Conservation (phyloP, 345 rosid species). For the Eucalyptus curtisii region DNA sequence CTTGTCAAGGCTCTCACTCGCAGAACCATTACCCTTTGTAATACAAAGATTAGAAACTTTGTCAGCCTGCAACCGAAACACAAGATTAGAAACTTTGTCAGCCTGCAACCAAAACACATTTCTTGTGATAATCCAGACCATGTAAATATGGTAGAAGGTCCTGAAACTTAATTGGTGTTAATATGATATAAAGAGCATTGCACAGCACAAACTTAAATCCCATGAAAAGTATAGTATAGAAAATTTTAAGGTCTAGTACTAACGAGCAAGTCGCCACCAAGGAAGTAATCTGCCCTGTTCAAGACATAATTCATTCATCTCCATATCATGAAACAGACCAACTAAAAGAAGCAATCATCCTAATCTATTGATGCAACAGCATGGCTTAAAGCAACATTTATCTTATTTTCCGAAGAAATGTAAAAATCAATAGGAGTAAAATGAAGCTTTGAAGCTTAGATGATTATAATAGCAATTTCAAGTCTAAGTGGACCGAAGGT, state of each 20-base stretch:
- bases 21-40: neutral
- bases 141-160: neutral
- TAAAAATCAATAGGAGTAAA: neutral
- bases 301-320: neutral
- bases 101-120: conserved; percentile 2
- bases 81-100: neutral
- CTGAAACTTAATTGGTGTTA: neutral
- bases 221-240: neutral
- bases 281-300: neutral
- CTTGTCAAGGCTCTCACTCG: neutral
- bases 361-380: neutral
- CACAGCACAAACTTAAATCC: neutral
- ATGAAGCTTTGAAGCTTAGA: neutral
- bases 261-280: neutral
- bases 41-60: conserved; percentile 3
- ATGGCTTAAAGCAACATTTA: neutral
- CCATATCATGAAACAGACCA: neutral
- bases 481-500: neutral
- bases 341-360: neutral
- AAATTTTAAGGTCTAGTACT: neutral
- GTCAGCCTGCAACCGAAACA: conserved; percentile 8
- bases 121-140: neutral
- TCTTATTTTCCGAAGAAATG: neutral
- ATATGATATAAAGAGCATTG: neutral
- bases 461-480: neutral